Base-by-base conservation (phyloP, 23 red algal genomes). In the Agarophyton chilense region DNA sequence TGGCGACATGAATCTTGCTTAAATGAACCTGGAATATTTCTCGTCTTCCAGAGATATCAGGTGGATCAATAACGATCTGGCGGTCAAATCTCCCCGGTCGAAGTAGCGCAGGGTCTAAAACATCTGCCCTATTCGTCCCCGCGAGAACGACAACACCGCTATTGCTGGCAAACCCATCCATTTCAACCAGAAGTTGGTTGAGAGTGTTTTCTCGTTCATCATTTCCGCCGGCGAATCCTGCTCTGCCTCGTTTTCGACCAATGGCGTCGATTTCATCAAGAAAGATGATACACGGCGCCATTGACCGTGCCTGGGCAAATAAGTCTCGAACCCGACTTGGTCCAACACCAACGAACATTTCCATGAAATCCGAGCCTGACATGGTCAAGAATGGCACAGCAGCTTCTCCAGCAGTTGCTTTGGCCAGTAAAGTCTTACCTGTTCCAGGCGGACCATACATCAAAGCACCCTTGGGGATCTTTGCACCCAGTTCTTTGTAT, bases 191-290 rank as follows among this genome's bases (percentile, higher is more conserved):
- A 74, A 99, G 77, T 77, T 99, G 97, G 58, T 99, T 99, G 24
- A 99, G 88, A 32, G 97, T 99, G 60, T 99, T 99, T 71, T 99
- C 97, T 57, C 97, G 82, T 82, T 99, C 97, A 70, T 99, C 97
- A 78, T 99, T 99, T 33, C 97, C 97, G 3, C 97, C 97, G 19
- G 92, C 93, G 44, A 96, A 83, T 43, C 97, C 97, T 46, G 90
- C 97, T 26, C 93, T 80, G 36, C 97, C 97, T 29, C 97, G 39
- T 61, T 93, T 89, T 44, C 97, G 83, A 22, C 97, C 97, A 72
- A 99, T 99, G 26, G 97, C 97, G 57, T 99, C 97, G 68, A 99
- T 99, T 77, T 99, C 97, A 65, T 99, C 97, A 38, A 99, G 79
- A 80, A 99, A 99, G 28, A 99, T 73, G 47, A 99, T 99, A 63